Evolutionary conservation across 176 grass and related monocot species (phyloP), one percentile per base, ranked within the genome.

Genomic region (Paspalum vaginatum): DNA sequence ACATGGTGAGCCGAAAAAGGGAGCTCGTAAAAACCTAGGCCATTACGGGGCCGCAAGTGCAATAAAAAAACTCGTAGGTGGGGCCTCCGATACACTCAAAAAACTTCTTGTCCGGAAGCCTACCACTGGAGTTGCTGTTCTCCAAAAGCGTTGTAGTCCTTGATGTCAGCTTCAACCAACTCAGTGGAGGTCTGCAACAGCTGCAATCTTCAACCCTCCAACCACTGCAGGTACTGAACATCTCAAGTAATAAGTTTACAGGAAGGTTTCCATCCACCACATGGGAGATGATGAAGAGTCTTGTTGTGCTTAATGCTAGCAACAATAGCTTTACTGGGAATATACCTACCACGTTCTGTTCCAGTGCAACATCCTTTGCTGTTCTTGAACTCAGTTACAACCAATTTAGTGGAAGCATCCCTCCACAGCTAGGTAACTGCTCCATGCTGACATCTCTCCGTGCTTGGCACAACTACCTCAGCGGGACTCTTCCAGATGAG

Each of bases 161-260:
- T 4, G 82, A 89, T 0, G 87, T 89, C 41, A 89, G 87, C 6
- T 88, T 88, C 15, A 88, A 88, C 37, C 1, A 20, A 1, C 41
- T 88, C 2, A 57, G 8, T 0, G 83, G 78, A 5, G 50, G 17
- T 1, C 25, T 88, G 4, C 11, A 8, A 0, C 61, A 73, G 44
- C 75, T 79, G 7, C 38, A 50, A 42, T 46, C 55, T 54, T 70
- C 46, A 56, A 25, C 56, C 1, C 20, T 1, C 4, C 22, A 0
- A 3, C 84, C 73, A 21, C 50, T 89, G 43, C 21, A 82, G 47
- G 83, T 86, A 65, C 37, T 89, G 25, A 86, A 89, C 20, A 71
- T 89, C 45, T 89, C 83, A 8, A 89, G 72, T 50, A 89, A 86
- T 51, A 27, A 40, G 15, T 78, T 89, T 61, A 49, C 55, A 32